phyloP scores from a whole-genome alignment of 345 rosid genomes.

The Linum tenue region DNA sequence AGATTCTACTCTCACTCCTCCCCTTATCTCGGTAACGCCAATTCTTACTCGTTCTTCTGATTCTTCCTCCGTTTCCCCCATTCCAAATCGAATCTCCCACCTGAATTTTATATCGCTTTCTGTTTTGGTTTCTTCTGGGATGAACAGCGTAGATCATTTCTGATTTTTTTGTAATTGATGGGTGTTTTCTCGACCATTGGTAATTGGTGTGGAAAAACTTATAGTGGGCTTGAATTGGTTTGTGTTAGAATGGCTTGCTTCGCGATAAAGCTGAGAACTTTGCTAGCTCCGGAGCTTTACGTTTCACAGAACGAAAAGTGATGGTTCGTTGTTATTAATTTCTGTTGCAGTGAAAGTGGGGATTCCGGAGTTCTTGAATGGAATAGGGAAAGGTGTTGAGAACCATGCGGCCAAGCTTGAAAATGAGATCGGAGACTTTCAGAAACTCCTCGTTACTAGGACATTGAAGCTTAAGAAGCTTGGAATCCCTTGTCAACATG shows the following conservation, averaged over 20 bases:
- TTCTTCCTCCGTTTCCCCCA: background rate
- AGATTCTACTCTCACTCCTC: background rate
- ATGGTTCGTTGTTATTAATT: constrained; percentile 6
- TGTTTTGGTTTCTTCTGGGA: too few species aligned
- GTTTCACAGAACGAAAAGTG: too few species aligned
- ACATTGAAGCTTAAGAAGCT: constrained; percentile 78
- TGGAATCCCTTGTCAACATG: constrained; percentile 92
- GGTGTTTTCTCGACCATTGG: background rate
- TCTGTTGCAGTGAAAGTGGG: constrained; percentile 65
- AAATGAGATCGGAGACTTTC: constrained; percentile 65
- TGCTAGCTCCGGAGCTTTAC: too few species aligned
- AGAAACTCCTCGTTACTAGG: constrained; percentile 64
- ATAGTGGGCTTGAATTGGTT: background rate
- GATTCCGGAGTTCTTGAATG: constrained; percentile 74
- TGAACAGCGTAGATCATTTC: background rate
- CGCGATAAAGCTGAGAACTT: background rate
- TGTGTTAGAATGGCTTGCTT: background rate
- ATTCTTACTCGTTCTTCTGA: background rate
- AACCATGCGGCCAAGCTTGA: constrained; percentile 71
- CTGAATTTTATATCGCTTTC: background rate
- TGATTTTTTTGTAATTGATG: background rate
- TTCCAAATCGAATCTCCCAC: background rate
- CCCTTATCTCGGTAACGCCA: background rate
- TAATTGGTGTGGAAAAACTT: background rate
- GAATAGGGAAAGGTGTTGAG: constrained; percentile 80